Evolutionary conservation across 192 early-diverging fungal genomes (phyloP).

Genomic region (Mortierella claussenii): DNA sequence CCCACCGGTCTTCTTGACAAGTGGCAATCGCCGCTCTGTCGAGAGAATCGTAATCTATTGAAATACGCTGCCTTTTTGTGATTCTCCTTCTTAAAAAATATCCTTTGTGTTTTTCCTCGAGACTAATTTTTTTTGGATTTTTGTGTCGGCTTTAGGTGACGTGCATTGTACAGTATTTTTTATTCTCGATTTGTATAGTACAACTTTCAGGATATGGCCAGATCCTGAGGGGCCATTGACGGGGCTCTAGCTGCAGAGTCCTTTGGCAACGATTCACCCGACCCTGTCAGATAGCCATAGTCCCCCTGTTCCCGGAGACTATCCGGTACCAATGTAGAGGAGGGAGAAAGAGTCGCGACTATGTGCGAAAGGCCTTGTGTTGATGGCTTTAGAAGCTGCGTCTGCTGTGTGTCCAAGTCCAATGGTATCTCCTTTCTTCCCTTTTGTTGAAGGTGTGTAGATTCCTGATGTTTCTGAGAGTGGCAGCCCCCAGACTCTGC

Average conservation of each 20-base stretch:
- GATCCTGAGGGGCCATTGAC: background rate
- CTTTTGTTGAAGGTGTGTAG: background rate
- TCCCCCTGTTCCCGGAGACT: conserved; percentile 25
- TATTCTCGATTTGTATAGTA: too few species aligned
- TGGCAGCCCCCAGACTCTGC: background rate
- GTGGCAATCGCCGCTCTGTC: conserved; percentile 5
- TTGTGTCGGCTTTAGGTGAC: conserved; percentile 14
- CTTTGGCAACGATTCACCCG: background rate
- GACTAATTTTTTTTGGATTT: conserved; percentile 5
- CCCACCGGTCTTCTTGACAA: background rate
- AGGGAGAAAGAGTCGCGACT: conserved; percentile 28
- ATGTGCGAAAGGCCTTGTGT: conserved; percentile 10
- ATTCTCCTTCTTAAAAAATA: conserved; percentile 13
- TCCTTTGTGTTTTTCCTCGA: conserved; percentile 13
- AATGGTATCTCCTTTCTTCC: background rate
- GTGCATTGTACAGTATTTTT: too few species aligned
- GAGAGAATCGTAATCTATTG: conserved; percentile 14
- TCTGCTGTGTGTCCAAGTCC: conserved; percentile 1
- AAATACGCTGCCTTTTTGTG: background rate
- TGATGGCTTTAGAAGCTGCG: too few species aligned
- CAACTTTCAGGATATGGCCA: background rate
- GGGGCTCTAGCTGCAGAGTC: background rate
- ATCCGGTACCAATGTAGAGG: conserved; percentile 36
- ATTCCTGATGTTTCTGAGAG: background rate
- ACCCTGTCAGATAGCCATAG: background rate